Evolutionary conservation across 2,329 filamentous ascomycete genomes (phyloP).

Genomic region (Orbilia blumenaviensis): DNA sequence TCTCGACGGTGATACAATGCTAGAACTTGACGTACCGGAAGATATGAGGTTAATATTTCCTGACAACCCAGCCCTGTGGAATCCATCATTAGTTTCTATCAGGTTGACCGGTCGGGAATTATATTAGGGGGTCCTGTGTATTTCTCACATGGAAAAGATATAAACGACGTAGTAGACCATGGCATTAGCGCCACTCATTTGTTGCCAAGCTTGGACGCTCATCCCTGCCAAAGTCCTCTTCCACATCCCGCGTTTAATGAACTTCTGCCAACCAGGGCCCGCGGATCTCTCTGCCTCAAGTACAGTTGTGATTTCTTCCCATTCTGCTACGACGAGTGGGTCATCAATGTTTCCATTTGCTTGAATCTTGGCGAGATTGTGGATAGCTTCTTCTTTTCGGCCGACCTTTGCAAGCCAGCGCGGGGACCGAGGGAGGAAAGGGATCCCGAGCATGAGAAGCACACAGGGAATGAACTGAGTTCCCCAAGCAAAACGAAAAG

Average conservation of each 20-base stretch:
- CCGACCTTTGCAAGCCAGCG: conserved; percentile 66
- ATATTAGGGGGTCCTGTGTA: conserved; percentile 59
- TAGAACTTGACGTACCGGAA: conserved; percentile 59
- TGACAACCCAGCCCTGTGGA: background rate
- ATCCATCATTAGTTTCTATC: background rate
- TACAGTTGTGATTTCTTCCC: conserved; percentile 65
- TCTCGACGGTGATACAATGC: background rate
- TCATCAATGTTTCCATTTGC: conserved; percentile 67
- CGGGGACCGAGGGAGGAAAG: conserved; percentile 65
- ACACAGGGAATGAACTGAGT: conserved; percentile 64
- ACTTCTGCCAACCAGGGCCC: conserved; percentile 61
- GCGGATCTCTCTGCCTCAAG: conserved; percentile 61
- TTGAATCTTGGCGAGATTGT: conserved; percentile 69
- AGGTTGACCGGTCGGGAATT: background rate
- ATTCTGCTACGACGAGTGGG: conserved; percentile 69
- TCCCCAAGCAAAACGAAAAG: conserved; percentile 67
- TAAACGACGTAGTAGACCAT: conserved; percentile 71
- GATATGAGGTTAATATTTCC: conserved; percentile 64
- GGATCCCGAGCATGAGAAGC: conserved; percentile 62
- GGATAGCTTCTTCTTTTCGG: conserved; percentile 63
- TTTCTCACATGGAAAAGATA: conserved; percentile 69
- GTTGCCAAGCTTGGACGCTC: conserved; percentile 68
- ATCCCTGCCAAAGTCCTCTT: conserved; percentile 66
- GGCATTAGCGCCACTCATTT: conserved; percentile 68
- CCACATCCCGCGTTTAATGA: conserved; percentile 65